Conservation (phyloP, 495 filamentous ascomycete species). For the Tuber calosporum region DNA sequence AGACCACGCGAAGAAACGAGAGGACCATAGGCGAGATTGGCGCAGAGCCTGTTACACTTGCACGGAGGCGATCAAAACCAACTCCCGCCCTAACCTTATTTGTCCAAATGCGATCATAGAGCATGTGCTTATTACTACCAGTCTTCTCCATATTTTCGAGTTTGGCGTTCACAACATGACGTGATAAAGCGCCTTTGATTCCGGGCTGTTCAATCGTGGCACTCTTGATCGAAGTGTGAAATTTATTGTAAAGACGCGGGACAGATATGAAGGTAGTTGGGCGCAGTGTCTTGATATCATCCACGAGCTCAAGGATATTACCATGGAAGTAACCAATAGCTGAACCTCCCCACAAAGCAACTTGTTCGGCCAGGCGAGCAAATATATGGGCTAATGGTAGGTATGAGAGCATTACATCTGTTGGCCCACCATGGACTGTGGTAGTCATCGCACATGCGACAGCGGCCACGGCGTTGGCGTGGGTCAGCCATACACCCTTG, state of each 20-base stretch:
- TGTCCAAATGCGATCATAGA: constrained; percentile 93
- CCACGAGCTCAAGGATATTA: constrained; percentile 75
- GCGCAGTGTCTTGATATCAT: constrained; percentile 80
- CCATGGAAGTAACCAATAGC: constrained; percentile 93
- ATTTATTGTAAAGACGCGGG: constrained; percentile 86
- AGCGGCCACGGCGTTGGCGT: constrained; percentile 70
- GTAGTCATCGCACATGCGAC: constrained; percentile 52
- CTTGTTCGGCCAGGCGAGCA: constrained; percentile 74
- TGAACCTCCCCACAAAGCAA: constrained; percentile 61
- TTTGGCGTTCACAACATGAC: constrained; percentile 72
- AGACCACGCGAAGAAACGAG: constrained; percentile 75
- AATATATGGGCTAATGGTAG: constrained; percentile 94
- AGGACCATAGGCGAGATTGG: constrained; percentile 83
- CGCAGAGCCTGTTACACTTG: constrained; percentile 82
- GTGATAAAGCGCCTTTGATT: constrained; percentile 71
- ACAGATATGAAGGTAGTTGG: constrained; percentile 83
- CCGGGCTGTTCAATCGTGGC: constrained; percentile 71
- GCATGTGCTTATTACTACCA: constrained; percentile 69
- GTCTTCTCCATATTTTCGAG: constrained; percentile 66
- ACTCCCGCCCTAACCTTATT: constrained; percentile 75
- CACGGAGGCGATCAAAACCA: constrained; percentile 64
- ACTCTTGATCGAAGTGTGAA: constrained; percentile 70
- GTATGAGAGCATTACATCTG: constrained; percentile 71
- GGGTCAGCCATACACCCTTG: constrained; percentile 85
- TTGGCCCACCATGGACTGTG: constrained; percentile 47